Evolutionary conservation across 495 filamentous ascomycete species (phyloP).

Genomic region (Podospora pseudopauciseta): DNA sequence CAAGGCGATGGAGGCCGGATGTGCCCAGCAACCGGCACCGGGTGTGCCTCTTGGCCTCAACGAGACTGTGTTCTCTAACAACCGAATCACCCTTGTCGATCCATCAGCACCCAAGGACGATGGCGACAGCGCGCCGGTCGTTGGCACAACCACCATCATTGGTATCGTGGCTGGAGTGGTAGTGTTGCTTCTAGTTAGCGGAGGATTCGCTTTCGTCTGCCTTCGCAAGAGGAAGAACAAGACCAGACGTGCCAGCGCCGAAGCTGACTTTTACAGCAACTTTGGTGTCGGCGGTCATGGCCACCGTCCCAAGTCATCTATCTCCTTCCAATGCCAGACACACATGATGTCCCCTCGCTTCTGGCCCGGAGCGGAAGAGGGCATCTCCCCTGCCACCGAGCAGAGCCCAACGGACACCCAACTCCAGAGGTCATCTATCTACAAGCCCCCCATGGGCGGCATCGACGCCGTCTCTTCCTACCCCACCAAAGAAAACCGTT

Average conservation of each 20-base stretch:
- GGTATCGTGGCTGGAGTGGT: constrained; percentile 41
- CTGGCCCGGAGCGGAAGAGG: constrained; percentile 29
- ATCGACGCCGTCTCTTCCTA: constrained; percentile 17
- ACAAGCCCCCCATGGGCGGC: constrained; percentile 12
- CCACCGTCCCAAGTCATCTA: constrained; percentile 36
- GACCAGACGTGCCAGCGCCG: constrained; percentile 29
- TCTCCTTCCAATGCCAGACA: constrained; percentile 50
- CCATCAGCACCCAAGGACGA: constrained; percentile 24
- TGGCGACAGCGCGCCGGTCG: constrained; percentile 5
- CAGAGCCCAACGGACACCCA: constrained; percentile 8
- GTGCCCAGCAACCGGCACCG: constrained; percentile 42
- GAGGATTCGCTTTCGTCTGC: constrained; percentile 36
- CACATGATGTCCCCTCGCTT: constrained; percentile 41
- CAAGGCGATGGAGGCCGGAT: constrained; percentile 47
- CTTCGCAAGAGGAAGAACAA: constrained; percentile 39
- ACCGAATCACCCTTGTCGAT: constrained; percentile 41
- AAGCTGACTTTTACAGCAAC: constrained; percentile 19
- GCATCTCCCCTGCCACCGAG: neutral
- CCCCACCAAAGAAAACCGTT: constrained; percentile 2
- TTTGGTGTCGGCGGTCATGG: constrained; percentile 11
- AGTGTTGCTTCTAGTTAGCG: constrained; percentile 29
- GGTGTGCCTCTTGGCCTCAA: constrained; percentile 43
- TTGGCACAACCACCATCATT: constrained; percentile 35
- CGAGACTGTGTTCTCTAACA: constrained; percentile 46
- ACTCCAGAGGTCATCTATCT: constrained; percentile 21